These are phyloP conservation scores for Boletus speciosus DNA, from an alignment of 768 basidiomycete genomes.

Conservation along the genomic window DNA sequence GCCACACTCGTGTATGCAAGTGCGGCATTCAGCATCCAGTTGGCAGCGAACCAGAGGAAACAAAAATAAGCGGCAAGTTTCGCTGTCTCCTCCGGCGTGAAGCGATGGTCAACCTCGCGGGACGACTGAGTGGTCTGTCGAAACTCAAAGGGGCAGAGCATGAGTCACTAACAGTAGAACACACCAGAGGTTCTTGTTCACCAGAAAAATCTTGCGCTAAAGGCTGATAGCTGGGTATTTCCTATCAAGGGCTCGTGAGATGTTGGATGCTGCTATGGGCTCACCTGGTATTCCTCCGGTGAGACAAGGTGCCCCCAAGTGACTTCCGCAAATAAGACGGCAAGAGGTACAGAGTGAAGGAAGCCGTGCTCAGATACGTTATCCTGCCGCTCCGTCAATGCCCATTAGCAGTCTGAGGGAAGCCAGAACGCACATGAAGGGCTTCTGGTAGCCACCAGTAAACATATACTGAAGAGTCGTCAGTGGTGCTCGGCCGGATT, in stretches of 20 bases:
- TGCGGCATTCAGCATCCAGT: conserved; percentile 85
- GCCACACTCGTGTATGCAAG: conserved; percentile 91
- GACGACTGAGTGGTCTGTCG: conserved; percentile 9
- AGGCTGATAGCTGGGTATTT: conserved; percentile 24
- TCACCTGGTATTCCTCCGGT: conserved; percentile 9
- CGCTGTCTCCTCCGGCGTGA: conserved; percentile 71
- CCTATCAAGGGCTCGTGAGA: not conserved
- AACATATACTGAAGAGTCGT: conserved; percentile 42
- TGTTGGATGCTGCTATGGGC: not conserved
- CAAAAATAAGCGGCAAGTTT: conserved; percentile 77
- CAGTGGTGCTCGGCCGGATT: not conserved
- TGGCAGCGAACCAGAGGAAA: conserved; percentile 90
- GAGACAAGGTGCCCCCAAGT: conserved; percentile 2
- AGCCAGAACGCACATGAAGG: conserved; percentile 64
- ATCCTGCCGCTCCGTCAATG: conserved; percentile 43
- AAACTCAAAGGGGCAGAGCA: not conserved
- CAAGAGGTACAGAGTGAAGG: conserved; percentile 82
- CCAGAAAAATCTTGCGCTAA: conserved; percentile 14
- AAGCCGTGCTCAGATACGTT: conserved; percentile 87
- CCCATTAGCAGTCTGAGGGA: not conserved
- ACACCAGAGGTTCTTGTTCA: conserved; percentile 19
- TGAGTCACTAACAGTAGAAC: not conserved
- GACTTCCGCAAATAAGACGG: conserved; percentile 47
- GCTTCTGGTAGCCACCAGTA: conserved; percentile 78
- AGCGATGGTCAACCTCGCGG: conserved; percentile 30